Percentiles rank a stretch among this genome's conserved stretches.
Evolutionary conservation across 768 basidiomycete species (phyloP).

Genomic region (Stropharia rugosoannulata): DNA sequence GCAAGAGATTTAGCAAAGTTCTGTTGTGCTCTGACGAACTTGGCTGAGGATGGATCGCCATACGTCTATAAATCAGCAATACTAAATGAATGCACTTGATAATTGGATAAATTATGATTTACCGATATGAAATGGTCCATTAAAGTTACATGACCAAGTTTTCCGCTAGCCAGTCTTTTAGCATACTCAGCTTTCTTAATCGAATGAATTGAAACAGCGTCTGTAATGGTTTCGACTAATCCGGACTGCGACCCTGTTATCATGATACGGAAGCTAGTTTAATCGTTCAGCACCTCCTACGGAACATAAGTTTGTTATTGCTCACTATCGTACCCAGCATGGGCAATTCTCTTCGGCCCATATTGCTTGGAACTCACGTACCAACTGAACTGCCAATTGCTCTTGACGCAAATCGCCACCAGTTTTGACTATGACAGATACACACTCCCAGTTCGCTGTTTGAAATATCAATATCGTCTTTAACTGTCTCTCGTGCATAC

Average conservation of each 20-base stretch:
- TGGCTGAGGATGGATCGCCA: slow-evolving; percentile 83
- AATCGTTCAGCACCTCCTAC: not conserved
- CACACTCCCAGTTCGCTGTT: slow-evolving; percentile 81
- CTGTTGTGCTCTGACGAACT: slow-evolving; percentile 86
- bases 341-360: slow-evolving; percentile 92
- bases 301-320: not conserved
- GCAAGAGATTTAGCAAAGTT: slow-evolving; percentile 94
- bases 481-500: slow-evolving; percentile 21
- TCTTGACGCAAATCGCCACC: slow-evolving; percentile 97
- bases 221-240: slow-evolving; percentile 96
- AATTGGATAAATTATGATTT: slow-evolving; percentile 23
- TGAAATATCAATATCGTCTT: not conserved
- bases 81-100: not conserved
- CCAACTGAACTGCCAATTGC: slow-evolving; percentile 94
- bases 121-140: slow-evolving; percentile 91
- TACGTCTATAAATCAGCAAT: slow-evolving; percentile 59
- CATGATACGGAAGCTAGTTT: slow-evolving; percentile 84
- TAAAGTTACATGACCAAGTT: slow-evolving; percentile 83
- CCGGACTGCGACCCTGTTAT: slow-evolving; percentile 94
- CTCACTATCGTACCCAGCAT: slow-evolving; percentile 93
- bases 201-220: slow-evolving; percentile 97
- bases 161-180: slow-evolving; percentile 75
- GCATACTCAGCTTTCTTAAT: slow-evolving; percentile 99
- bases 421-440: slow-evolving; percentile 98
- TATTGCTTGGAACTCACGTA: slow-evolving; percentile 89